These are phyloP conservation scores for Claviceps pusilla DNA, from an alignment of 2,329 filamentous ascomycete species.

Conservation along the genomic window DNA sequence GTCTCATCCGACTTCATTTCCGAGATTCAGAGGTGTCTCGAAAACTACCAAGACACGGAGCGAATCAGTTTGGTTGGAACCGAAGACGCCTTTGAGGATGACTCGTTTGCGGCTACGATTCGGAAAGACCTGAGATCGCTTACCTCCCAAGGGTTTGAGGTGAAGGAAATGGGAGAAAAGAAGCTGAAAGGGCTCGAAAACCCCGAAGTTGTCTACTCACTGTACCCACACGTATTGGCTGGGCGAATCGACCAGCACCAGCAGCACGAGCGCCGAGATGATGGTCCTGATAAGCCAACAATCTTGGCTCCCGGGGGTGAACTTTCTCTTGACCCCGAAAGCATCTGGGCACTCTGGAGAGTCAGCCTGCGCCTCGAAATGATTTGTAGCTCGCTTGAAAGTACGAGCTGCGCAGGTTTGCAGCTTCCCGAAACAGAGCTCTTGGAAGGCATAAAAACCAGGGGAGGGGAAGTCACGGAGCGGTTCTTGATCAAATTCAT, in stretches of 20 bases:
- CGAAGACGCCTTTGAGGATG: conserved; percentile 56
- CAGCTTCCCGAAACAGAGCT: conserved; percentile 72
- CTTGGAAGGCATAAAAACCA: conserved; percentile 49
- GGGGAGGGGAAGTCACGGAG: conserved; percentile 78
- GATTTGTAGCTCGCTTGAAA: conserved; percentile 80
- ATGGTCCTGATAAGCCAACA: conserved; percentile 40
- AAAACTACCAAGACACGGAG: conserved; percentile 78
- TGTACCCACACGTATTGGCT: conserved; percentile 80
- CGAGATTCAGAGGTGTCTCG: conserved; percentile 81
- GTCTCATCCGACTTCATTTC: conserved; percentile 95
- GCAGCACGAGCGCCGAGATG: conserved; percentile 28
- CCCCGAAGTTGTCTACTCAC: conserved; percentile 84
- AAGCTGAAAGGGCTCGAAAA: conserved; percentile 97
- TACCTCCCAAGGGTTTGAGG: conserved; percentile 84
- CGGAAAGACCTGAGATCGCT: conserved; percentile 76
- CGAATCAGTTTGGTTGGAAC: conserved; percentile 51
- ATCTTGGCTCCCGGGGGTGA: conserved; percentile 50
- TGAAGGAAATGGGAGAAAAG: conserved; percentile 88
- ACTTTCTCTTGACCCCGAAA: conserved; percentile 62
- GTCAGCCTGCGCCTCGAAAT: conserved; percentile 82
- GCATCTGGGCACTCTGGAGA: conserved; percentile 81
- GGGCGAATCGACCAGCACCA: conserved; percentile 61
- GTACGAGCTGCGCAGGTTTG: conserved; percentile 44
- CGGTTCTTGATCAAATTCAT: conserved; percentile 76
- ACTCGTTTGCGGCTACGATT: conserved; percentile 59